Base-by-base conservation (phyloP, 2,329 filamentous ascomycete species). In the Rachicladosporium sp. region DNA sequence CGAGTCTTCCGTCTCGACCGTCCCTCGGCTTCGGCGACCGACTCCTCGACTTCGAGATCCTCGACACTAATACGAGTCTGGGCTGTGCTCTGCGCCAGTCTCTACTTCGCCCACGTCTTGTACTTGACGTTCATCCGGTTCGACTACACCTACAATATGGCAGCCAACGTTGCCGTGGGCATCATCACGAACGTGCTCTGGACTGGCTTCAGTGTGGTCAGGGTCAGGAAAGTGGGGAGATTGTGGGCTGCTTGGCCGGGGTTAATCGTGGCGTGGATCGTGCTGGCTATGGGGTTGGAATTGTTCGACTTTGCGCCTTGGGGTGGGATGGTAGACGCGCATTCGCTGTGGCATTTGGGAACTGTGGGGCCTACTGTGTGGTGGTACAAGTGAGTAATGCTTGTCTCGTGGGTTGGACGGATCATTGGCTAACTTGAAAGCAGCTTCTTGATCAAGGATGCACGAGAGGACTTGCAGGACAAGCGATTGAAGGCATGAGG, bases 101-200 rank as follows among this genome's bases (percentile, higher is more conserved):
- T 93, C 38, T 98, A 93, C 60, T 55, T 70, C 19, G 66, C 73
- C 40, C 91, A 98, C 58, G 77, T 95, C 35, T 73, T 68, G 34
- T 98, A 94, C 60, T 70, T 98, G 40, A 85, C 81, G 55, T 76
- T 86, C 50, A 84, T 88, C 69, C 69, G 71, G 11, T 98, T 91
- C 83, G 83, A 96, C 61, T 98, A 98, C 60, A 82, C 81, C 4
- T 98, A 98, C 66, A 98, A 98, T 59, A 96, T 98, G 87, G 78
- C 82, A 1, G 91, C 88, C 37, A 98, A 96, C 54, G 83, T 98
- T 12, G 76, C 73, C 3, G 75, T 82, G 8, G 91, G 91, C 3
- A 68, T 87, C 31, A 60, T 88, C 4, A 80, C 87, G 56, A 94
- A 96, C 53, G 38, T 79, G 3, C 64, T 96, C 42, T 96, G 91